Conservation (phyloP, 2,329 filamentous ascomycete species). For the Aspergillus pseudoterreus region DNA sequence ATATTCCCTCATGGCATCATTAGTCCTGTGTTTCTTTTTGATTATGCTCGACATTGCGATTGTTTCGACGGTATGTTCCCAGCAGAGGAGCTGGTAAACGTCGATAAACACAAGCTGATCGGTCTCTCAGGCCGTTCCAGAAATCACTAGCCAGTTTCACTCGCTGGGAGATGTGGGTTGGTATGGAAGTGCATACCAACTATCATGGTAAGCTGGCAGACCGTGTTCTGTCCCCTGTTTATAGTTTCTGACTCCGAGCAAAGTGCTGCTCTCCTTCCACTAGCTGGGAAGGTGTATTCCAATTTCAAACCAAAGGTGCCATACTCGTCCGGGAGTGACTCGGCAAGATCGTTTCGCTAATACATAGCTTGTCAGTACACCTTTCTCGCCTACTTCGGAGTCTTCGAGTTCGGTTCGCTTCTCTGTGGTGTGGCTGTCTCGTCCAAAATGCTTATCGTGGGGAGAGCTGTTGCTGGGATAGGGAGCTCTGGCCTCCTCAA, state of each 20-base stretch:
- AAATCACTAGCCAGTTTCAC: background rate
- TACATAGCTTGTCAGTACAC: slow-evolving; percentile 12
- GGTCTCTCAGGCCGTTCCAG: background rate
- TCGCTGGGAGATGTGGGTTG: background rate
- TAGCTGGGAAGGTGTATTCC: background rate
- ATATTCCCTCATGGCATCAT: background rate
- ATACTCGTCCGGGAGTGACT: background rate
- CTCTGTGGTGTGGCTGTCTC: slow-evolving; percentile 24
- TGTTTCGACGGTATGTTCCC: background rate
- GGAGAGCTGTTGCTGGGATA: slow-evolving; percentile 25
- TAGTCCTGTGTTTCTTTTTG: background rate
- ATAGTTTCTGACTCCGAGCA: background rate
- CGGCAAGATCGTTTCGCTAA: background rate
- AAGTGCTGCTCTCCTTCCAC: background rate
- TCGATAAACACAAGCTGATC: background rate
- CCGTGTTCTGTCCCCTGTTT: background rate
- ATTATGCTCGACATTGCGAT: background rate
- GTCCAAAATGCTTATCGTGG: slow-evolving; percentile 29
- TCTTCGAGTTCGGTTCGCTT: slow-evolving; percentile 28
- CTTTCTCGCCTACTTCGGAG: slow-evolving; percentile 22
- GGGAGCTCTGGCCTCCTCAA: slow-evolving; percentile 25
- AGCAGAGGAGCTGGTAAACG: background rate
- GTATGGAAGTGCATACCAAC: background rate
- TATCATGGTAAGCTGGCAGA: background rate
- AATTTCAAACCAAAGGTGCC: background rate